Percentiles rank a stretch among this genome's conserved stretches.
Conservation (phyloP, 176 grass and related monocot species). For the Triticum turgidum region DNA sequence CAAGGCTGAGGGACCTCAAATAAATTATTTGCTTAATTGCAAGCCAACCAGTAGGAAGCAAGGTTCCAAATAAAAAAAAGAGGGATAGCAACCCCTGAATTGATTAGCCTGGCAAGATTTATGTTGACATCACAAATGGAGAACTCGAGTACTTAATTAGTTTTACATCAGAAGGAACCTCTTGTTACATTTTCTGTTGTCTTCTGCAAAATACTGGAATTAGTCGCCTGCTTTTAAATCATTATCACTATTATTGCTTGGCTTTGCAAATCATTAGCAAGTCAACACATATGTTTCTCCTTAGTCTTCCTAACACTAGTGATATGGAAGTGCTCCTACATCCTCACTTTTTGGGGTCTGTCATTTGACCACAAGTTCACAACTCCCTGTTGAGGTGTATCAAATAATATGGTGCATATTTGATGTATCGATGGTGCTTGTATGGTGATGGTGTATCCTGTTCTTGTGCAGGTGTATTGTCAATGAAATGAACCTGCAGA, state of each 20-base stretch:
- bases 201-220: background rate
- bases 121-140: background rate
- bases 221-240: background rate
- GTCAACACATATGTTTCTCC: background rate
- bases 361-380: background rate
- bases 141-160: background rate
- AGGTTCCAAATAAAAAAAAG: constrained; percentile 39
- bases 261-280: background rate
- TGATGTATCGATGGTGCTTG: background rate
- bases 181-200: background rate
- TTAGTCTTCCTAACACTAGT: background rate
- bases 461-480: constrained; percentile 16
- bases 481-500: constrained; percentile 11
- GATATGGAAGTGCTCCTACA: background rate
- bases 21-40: constrained; percentile 29
- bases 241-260: background rate
- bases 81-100: background rate
- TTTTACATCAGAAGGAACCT: background rate
- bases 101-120: background rate
- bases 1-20: constrained; percentile 33
- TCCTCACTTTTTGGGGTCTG: background rate
- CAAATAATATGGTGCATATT: background rate
- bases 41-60: constrained; percentile 35
- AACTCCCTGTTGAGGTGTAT: background rate
- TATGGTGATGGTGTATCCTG: background rate